phyloP scores from a whole-genome alignment of 768 basidiomycete genomes.

The Kwoniella dejecticola region DNA sequence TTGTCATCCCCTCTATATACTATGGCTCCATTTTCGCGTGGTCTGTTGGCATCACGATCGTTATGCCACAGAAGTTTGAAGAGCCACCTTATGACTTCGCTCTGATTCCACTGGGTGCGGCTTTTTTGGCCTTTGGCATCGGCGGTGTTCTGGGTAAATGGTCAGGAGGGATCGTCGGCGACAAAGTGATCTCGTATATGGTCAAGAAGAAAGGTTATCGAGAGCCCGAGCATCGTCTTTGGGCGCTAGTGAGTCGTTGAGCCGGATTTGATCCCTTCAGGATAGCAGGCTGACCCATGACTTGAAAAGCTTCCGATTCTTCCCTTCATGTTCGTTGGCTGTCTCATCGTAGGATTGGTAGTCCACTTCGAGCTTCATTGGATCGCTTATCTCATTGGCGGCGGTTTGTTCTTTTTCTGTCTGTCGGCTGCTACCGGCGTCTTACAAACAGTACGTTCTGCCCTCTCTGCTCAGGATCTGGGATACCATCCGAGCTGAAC shows the following conservation, averaged over 20 bases:
- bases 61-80: conserved; percentile 34
- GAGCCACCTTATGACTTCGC: conserved; percentile 35
- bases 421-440: conserved; percentile 36
- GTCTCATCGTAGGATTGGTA: conserved; percentile 31
- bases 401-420: conserved; percentile 36
- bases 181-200: conserved; percentile 31
- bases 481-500: neutral
- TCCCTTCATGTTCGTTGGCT: conserved; percentile 39
- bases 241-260: conserved; percentile 34
- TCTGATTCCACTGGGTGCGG: conserved; percentile 25
- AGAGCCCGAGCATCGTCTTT: conserved; percentile 37
- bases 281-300: too few relatives aligned
- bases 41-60: conserved; percentile 37
- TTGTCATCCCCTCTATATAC: conserved; percentile 34
- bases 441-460: conserved; percentile 23
- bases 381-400: conserved; percentile 37
- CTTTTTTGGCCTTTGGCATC: conserved; percentile 36
- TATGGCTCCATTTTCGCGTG: conserved; percentile 41
- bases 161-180: conserved; percentile 33
- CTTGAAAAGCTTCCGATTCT: conserved; percentile 37
- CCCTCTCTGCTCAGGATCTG: neutral
- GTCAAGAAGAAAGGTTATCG: conserved; percentile 27
- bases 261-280: too few relatives aligned
- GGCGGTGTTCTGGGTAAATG: conserved; percentile 39
- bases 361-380: conserved; percentile 29